Conservation (phyloP, 1,139 yeast genomes). For the Meyerozyma sp. region DNA sequence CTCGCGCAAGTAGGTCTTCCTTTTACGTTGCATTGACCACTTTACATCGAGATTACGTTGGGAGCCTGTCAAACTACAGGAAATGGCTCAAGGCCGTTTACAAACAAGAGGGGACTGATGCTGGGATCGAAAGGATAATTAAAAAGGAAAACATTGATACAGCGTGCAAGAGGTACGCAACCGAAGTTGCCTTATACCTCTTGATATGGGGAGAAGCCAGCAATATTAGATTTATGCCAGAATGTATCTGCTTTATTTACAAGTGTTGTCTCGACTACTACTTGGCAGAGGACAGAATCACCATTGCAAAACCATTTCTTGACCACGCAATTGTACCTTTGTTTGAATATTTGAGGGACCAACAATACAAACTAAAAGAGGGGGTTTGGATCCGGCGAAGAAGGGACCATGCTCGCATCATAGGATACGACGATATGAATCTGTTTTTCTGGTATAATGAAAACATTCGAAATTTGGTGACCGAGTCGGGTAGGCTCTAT, state of each 20-base stretch:
- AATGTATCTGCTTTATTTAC: conserved; percentile 35
- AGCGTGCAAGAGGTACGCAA: conserved; percentile 15
- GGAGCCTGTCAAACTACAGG: conserved; percentile 11
- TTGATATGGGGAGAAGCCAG: conserved; percentile 43
- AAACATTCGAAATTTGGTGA: conserved; percentile 47
- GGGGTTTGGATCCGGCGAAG: conserved; percentile 44
- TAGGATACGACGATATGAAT: conserved; percentile 86
- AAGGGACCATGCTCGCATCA: conserved; percentile 62
- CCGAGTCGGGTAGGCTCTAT: conserved; percentile 40
- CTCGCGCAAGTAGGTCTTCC: conserved; percentile 10
- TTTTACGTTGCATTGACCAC: conserved; percentile 9
- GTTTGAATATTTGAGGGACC: conserved; percentile 37
- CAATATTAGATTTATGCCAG: conserved; percentile 39
- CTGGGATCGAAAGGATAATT: background rate
- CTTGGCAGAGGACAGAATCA: background rate
- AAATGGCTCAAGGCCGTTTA: conserved; percentile 12
- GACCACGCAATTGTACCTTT: conserved; percentile 41
- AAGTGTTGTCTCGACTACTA: conserved; percentile 25
- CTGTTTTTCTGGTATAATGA: conserved; percentile 78
- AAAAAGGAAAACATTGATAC: background rate
- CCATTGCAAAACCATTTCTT: conserved; percentile 16
- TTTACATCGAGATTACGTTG: conserved; percentile 12
- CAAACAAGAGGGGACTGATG: conserved; percentile 1
- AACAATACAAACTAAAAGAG: conserved; percentile 30
- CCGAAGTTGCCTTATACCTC: conserved; percentile 29